Percentiles rank a stretch among this genome's conserved stretches.
These are phyloP conservation scores for Artemisia argyi DNA, from an alignment of 129 eudicot species.

Conservation along the genomic window DNA sequence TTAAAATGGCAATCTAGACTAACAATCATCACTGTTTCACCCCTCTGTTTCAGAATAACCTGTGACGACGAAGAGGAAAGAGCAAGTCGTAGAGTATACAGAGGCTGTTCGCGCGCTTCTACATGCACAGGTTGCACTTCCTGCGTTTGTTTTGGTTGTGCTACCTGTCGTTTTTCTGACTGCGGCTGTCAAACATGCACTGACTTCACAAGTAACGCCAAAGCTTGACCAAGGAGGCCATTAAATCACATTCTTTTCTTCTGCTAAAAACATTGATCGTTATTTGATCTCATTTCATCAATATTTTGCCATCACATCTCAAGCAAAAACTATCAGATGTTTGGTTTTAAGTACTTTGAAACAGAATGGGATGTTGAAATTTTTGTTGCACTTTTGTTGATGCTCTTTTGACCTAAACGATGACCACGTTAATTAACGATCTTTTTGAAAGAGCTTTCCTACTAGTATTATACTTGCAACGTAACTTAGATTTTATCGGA, in stretches of 20 bases:
- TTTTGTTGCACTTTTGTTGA: slow-evolving; percentile 1
- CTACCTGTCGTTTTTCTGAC: slow-evolving; percentile 67
- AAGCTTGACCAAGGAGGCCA: slow-evolving; percentile 21
- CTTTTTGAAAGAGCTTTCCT: neutral
- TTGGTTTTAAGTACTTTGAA: slow-evolving; percentile 17
- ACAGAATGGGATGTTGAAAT: slow-evolving; percentile 13
- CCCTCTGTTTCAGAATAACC: slow-evolving; percentile 40
- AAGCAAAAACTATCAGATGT: neutral
- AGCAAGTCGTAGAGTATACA: slow-evolving; percentile 67
- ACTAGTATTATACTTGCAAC: too few species aligned
- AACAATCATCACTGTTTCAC: neutral
- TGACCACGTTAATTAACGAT: neutral
- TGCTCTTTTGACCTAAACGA: neutral
- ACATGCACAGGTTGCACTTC: slow-evolving; percentile 82
- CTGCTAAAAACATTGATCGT: neutral
- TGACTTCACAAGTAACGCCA: slow-evolving; percentile 65
- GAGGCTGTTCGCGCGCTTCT: slow-evolving; percentile 58
- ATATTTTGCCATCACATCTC: slow-evolving; percentile 1
- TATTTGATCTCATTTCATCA: neutral
- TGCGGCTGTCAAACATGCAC: slow-evolving; percentile 73
- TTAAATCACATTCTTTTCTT: slow-evolving; percentile 11
- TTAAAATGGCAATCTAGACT: neutral
- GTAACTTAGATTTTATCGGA: too few species aligned
- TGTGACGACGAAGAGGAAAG: slow-evolving; percentile 85
- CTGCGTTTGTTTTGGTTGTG: slow-evolving; percentile 83